phyloP scores from a whole-genome alignment of 768 basidiomycete genomes.

The Lactifluus subvellereus region DNA sequence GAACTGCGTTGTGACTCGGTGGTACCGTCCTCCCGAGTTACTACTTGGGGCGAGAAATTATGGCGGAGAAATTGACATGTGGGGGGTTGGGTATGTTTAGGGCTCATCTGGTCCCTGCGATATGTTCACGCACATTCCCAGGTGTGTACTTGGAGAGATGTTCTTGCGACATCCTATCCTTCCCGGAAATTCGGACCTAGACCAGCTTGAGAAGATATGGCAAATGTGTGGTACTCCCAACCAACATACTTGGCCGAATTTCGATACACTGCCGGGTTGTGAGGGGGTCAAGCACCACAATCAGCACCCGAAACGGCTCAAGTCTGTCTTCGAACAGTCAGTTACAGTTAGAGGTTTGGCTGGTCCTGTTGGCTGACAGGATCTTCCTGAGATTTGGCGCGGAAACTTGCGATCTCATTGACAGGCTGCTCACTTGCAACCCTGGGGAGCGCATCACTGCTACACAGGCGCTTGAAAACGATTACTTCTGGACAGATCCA shows the following conservation, averaged over 20 bases:
- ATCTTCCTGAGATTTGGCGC: slow-evolving; percentile 47
- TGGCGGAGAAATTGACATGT: slow-evolving; percentile 92
- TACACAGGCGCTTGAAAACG: slow-evolving; percentile 79
- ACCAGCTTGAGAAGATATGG: slow-evolving; percentile 89
- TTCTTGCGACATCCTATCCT: slow-evolving; percentile 82
- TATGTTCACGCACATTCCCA: slow-evolving; percentile 29
- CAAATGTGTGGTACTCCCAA: slow-evolving; percentile 84
- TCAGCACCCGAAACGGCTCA: slow-evolving; percentile 49
- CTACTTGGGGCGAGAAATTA: slow-evolving; percentile 86
- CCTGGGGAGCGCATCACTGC: slow-evolving; percentile 83
- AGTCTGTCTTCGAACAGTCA: slow-evolving; percentile 53
- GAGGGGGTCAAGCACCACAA: slow-evolving; percentile 68
- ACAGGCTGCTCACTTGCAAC: slow-evolving; percentile 76
- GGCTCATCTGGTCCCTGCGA: neutral
- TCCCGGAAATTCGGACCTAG: slow-evolving; percentile 81
- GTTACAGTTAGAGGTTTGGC: slow-evolving; percentile 25
- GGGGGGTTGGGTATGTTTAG: slow-evolving; percentile 83
- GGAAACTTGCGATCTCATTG: slow-evolving; percentile 77
- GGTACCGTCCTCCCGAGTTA: slow-evolving; percentile 93
- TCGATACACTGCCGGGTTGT: slow-evolving; percentile 68
- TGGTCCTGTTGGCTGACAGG: slow-evolving; percentile 10
- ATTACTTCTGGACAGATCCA: slow-evolving; percentile 92
- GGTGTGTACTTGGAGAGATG: slow-evolving; percentile 98
- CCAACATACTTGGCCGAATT: slow-evolving; percentile 75
- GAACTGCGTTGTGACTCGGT: slow-evolving; percentile 90